These are phyloP conservation scores for Entomortierella lignicola DNA, from an alignment of 192 early-diverging fungal species.

Conservation along the genomic window DNA sequence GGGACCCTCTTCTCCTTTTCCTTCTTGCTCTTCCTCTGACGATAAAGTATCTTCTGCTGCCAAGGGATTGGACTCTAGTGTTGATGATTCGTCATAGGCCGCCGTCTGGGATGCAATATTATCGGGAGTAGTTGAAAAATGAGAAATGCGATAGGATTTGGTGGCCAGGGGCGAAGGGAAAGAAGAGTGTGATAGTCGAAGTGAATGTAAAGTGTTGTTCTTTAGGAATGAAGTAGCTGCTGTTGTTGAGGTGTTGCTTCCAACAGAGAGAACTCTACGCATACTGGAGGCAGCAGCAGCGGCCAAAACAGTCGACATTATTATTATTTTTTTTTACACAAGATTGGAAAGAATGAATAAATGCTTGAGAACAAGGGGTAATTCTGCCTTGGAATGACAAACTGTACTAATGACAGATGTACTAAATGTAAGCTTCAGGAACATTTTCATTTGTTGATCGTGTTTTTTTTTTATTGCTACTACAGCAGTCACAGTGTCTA, in stretches of 20 bases:
- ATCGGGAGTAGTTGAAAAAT: constrained; percentile 1
- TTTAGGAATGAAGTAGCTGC: neutral
- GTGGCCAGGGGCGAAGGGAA: neutral
- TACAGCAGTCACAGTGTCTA: too few relatives aligned
- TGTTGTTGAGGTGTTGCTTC: neutral
- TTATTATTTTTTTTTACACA: too few relatives aligned
- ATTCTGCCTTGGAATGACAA: too few relatives aligned
- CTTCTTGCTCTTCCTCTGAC: too few relatives aligned
- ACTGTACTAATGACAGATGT: too few relatives aligned
- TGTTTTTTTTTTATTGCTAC: too few relatives aligned
- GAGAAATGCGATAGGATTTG: neutral
- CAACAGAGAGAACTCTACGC: neutral
- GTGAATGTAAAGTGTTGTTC: neutral
- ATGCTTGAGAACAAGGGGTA: too few relatives aligned
- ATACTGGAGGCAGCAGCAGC: constrained; percentile 1
- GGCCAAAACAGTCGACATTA: neutral
- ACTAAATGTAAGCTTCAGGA: too few relatives aligned
- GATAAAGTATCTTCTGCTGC: neutral
- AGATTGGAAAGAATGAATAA: constrained; percentile 1
- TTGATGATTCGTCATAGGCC: neutral
- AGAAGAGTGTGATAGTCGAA: neutral
- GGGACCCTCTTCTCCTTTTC: too few relatives aligned
- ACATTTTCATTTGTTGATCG: too few relatives aligned
- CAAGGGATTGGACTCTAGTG: too few relatives aligned
- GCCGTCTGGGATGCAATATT: neutral